Evolutionary conservation across 768 basidiomycete genomes (phyloP).

Genomic region (Leccinum aurantiacum): DNA sequence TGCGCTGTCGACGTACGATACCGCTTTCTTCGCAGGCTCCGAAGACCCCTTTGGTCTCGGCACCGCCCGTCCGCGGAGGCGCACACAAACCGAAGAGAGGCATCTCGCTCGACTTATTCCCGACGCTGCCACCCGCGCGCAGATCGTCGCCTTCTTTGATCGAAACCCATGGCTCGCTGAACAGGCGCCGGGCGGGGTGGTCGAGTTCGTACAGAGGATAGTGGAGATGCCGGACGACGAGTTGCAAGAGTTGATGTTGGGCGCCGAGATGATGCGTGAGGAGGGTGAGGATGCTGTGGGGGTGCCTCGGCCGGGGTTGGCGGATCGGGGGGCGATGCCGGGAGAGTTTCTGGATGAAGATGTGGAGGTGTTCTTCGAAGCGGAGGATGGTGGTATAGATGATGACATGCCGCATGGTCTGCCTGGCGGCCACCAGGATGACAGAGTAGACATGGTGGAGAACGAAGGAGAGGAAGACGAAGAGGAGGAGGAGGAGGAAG

Average conservation of each 20-base stretch:
- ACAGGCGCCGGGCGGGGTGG: slow-evolving; percentile 64
- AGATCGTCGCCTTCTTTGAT: slow-evolving; percentile 61
- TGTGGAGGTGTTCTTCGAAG: slow-evolving; percentile 23
- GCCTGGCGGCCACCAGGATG: slow-evolving; percentile 25
- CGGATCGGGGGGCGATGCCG: slow-evolving; percentile 35
- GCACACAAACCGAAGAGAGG: slow-evolving; percentile 49
- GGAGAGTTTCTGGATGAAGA: slow-evolving; percentile 47
- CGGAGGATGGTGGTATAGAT: slow-evolving; percentile 27
- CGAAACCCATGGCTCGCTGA: slow-evolving; percentile 53
- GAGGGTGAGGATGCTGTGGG: slow-evolving; percentile 26
- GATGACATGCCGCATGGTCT: slow-evolving; percentile 17
- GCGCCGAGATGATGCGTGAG: slow-evolving; percentile 40
- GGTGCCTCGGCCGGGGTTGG: slow-evolving; percentile 22
- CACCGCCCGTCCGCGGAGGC: slow-evolving; percentile 33
- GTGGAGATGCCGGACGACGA: slow-evolving; percentile 55
- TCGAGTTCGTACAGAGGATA: slow-evolving; percentile 59
- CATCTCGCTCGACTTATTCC: slow-evolving; percentile 56
- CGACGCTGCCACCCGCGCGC: slow-evolving; percentile 54
- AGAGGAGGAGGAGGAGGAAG: slow-evolving; percentile 28
- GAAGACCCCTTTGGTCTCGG: slow-evolving; percentile 47
- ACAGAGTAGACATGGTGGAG: slow-evolving; percentile 33
- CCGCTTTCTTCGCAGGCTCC: slow-evolving; percentile 68
- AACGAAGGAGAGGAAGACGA: slow-evolving; percentile 37
- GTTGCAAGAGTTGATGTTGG: slow-evolving; percentile 60
- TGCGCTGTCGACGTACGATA: slow-evolving; percentile 61